phyloP scores from a whole-genome alignment of 2,329 filamentous ascomycete genomes.

The Colletotrichum higginsianum region DNA sequence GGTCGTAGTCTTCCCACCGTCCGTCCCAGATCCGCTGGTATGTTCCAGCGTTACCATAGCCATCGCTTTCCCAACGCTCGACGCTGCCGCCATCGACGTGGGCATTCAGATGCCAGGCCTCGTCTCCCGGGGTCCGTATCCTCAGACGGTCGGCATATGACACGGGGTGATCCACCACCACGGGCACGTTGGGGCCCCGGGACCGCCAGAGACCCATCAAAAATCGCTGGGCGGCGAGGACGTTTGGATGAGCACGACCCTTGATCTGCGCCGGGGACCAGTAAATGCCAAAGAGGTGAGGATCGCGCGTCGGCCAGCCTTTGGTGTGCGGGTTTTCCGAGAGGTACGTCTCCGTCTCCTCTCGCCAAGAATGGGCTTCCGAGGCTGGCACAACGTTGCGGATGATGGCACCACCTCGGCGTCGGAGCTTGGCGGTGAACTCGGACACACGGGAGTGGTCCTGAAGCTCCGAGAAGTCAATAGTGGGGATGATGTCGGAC shows the following conservation, averaged over 20 bases:
- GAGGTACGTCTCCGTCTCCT: constrained; percentile 65
- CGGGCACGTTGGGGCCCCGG: constrained; percentile 68
- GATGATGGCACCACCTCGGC: constrained; percentile 71
- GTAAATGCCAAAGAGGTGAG: constrained; percentile 55
- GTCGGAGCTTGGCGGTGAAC: constrained; percentile 57
- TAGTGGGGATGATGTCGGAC: constrained; percentile 68
- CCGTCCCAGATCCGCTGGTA: constrained; percentile 69
- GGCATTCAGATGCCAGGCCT: constrained; percentile 69
- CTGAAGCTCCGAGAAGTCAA: constrained; percentile 67
- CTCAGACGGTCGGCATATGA: constrained; percentile 79
- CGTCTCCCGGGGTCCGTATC: constrained; percentile 71
- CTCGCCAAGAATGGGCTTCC: constrained; percentile 70
- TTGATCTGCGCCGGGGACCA: constrained; percentile 80
- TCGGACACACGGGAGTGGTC: constrained; percentile 63
- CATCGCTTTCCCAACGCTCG: constrained; percentile 79
- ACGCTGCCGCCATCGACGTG: constrained; percentile 80
- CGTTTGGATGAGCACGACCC: constrained; percentile 76
- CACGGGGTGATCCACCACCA: constrained; percentile 74
- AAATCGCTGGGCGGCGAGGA: constrained; percentile 75
- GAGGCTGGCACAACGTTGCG: constrained; percentile 72
- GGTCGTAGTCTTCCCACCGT: constrained; percentile 69
- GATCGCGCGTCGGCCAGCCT: constrained; percentile 48
- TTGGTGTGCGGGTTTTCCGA: constrained; percentile 59
- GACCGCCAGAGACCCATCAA: constrained; percentile 78
- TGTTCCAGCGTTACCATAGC: constrained; percentile 73